Percentiles rank a stretch among this genome's conserved stretches.
Conservation (phyloP, 2,329 filamentous ascomycete species). For the Botrytis elliptica region DNA sequence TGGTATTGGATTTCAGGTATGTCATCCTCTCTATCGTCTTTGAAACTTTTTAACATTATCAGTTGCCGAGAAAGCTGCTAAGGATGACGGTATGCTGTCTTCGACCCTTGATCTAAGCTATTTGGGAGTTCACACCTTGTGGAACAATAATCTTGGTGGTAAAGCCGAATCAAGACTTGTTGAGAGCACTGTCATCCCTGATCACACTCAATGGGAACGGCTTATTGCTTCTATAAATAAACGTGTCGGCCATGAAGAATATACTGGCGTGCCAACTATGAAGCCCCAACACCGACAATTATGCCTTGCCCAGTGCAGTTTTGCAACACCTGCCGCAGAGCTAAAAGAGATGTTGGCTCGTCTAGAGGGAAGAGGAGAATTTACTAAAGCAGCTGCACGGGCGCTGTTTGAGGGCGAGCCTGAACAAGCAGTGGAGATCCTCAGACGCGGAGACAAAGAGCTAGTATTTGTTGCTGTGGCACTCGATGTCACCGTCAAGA, state of each 20-base stretch:
- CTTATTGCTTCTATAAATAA: slow-evolving; percentile 64
- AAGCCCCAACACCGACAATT: slow-evolving; percentile 71
- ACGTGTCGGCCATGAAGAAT: slow-evolving; percentile 59
- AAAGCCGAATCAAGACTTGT: slow-evolving; percentile 50
- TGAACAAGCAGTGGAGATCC: slow-evolving; percentile 65
- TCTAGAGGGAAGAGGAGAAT: slow-evolving; percentile 49
- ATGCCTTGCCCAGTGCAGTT: slow-evolving; percentile 72
- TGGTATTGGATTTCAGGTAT: slow-evolving; percentile 73
- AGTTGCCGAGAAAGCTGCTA: slow-evolving; percentile 64
- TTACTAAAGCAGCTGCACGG: slow-evolving; percentile 74
- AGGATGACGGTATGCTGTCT: slow-evolving; percentile 68
- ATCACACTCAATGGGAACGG: slow-evolving; percentile 57
- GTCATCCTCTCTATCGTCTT: slow-evolving; percentile 34
- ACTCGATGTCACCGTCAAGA: slow-evolving; percentile 60
- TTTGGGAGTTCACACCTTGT: slow-evolving; percentile 70
- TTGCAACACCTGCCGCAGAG: slow-evolving; percentile 58
- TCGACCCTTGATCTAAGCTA: slow-evolving; percentile 71
- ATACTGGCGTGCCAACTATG: slow-evolving; percentile 61
- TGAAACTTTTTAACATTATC: slow-evolving; percentile 13
- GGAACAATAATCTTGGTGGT: slow-evolving; percentile 66
- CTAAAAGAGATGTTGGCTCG: slow-evolving; percentile 46
- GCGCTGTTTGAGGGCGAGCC: slow-evolving; percentile 72
- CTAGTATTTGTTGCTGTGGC: slow-evolving; percentile 68
- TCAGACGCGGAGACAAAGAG: slow-evolving; percentile 66
- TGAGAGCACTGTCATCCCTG: slow-evolving; percentile 45